A percentile compares a stretch with the other conserved stretches of the same genome.
Evolutionary conservation across 169 alveolate species (phyloP).

Genomic region (Plasmodium vivax): DNA sequence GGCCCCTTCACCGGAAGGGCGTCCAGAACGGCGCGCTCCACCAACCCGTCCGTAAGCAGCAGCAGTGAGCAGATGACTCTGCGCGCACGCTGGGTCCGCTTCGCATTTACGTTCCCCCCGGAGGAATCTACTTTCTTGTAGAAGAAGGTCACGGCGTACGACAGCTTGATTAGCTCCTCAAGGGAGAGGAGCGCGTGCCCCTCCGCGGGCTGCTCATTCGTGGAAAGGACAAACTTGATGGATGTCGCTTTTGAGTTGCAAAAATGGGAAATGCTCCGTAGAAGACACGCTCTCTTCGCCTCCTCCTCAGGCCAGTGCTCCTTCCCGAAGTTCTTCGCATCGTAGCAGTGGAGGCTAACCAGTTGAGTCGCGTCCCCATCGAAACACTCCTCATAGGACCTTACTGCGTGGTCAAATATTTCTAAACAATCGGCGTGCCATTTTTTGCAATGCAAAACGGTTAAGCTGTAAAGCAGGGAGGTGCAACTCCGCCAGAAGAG

Average conservation of each 20-base stretch:
- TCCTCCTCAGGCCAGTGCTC: background rate
- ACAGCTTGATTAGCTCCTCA: slow-evolving; percentile 25
- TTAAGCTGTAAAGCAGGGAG: slow-evolving; percentile 39
- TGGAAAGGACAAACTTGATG: background rate
- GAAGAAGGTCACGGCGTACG: slow-evolving; percentile 11
- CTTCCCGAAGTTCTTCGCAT: background rate
- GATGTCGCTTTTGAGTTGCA: background rate
- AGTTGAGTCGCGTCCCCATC: background rate
- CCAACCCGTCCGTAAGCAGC: background rate
- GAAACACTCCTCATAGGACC: background rate
- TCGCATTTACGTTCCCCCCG: background rate
- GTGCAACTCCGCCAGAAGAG: background rate
- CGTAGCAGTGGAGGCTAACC: background rate
- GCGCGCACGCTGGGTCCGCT: background rate
- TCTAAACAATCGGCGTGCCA: background rate
- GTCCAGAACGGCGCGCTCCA: background rate
- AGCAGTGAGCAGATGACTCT: background rate
- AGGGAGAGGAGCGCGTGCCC: background rate
- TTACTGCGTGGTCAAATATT: slow-evolving; percentile 6
- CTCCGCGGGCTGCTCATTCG: background rate
- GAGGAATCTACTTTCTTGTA: background rate
- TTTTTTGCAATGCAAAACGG: background rate
- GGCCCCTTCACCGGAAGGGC: background rate
- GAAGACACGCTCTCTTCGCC: background rate
- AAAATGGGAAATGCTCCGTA: background rate